These are phyloP conservation scores for Botryotinia globosa DNA, from an alignment of 2,329 filamentous ascomycete species.

Conservation along the genomic window DNA sequence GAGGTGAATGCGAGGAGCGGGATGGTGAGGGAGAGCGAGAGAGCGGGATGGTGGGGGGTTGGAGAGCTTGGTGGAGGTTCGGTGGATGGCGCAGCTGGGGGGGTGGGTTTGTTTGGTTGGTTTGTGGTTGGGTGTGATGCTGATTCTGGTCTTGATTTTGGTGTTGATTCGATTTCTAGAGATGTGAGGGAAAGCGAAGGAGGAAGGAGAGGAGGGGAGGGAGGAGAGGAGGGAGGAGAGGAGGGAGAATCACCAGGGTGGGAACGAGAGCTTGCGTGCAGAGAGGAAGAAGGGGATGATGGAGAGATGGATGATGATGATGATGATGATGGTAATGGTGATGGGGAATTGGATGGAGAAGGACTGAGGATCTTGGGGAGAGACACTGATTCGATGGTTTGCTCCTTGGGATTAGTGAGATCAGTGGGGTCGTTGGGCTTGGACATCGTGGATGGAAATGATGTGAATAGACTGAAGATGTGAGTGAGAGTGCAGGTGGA, in stretches of 20 bases:
- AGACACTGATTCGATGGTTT: neutral
- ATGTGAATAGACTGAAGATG: too few species aligned
- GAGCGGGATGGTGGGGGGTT: too few species aligned
- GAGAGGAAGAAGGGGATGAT: too few species aligned
- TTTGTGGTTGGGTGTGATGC: too few species aligned
- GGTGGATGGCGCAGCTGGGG: too few species aligned
- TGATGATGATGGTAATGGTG: neutral
- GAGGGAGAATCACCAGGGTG: accelerated
- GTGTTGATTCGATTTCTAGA: neutral
- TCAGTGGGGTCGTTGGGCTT: neutral
- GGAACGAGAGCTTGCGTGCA: accelerated
- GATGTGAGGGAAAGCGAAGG: neutral
- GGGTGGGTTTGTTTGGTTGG: too few species aligned
- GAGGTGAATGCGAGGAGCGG: neutral
- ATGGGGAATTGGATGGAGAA: neutral
- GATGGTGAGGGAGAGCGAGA: too few species aligned
- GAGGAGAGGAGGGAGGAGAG: neutral
- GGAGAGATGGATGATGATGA: too few species aligned
- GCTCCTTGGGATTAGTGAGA: neutral
- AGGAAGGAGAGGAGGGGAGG: neutral
- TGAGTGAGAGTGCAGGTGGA: too few species aligned
- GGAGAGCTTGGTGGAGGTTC: too few species aligned
- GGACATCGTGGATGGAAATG: neutral
- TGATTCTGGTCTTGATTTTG: too few species aligned
- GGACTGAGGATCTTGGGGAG: neutral